Evolutionary conservation across 306 rosid genomes (phyloP).

Genomic region (Trifolium dubium): DNA sequence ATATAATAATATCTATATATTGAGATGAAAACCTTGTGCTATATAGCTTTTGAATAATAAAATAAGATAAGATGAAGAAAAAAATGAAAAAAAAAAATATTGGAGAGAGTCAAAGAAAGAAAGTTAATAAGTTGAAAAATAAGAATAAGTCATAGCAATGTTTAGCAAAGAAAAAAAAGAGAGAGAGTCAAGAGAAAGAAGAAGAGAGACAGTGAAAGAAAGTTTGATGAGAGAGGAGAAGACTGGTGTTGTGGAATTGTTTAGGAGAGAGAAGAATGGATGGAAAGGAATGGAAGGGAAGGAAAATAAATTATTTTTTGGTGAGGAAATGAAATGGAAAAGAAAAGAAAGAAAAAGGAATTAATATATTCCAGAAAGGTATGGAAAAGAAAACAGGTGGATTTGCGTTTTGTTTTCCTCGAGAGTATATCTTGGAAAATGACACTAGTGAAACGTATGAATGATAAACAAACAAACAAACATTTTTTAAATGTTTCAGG

Average conservation of each 20-base stretch:
- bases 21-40: slow-evolving; percentile 32
- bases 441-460: slow-evolving; percentile 67
- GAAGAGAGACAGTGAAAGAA: slow-evolving; percentile 31
- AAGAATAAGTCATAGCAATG: slow-evolving; percentile 32
- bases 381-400: slow-evolving; percentile 51
- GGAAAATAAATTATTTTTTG: not conserved
- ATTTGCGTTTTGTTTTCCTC: slow-evolving; percentile 54
- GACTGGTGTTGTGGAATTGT: slow-evolving; percentile 21
- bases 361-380: slow-evolving; percentile 44
- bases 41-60: slow-evolving; percentile 23
- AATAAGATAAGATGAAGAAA: not conserved
- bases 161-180: slow-evolving; percentile 54
- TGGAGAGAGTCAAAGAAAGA: slow-evolving; percentile 16
- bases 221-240: slow-evolving; percentile 34
- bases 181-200: slow-evolving; percentile 48
- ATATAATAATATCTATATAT: slow-evolving; percentile 30
- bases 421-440: slow-evolving; percentile 84
- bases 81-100: not conserved
- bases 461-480: slow-evolving; percentile 5
- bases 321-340: slow-evolving; percentile 26
- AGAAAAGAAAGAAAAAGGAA: not conserved
- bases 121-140: slow-evolving; percentile 35
- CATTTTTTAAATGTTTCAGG: slow-evolving; percentile 16
- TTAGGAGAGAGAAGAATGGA: slow-evolving; percentile 26
- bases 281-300: slow-evolving; percentile 5